Evolutionary conservation across 805 yeast genomes (phyloP).

Genomic region (Yamadazyma ubonensis): DNA sequence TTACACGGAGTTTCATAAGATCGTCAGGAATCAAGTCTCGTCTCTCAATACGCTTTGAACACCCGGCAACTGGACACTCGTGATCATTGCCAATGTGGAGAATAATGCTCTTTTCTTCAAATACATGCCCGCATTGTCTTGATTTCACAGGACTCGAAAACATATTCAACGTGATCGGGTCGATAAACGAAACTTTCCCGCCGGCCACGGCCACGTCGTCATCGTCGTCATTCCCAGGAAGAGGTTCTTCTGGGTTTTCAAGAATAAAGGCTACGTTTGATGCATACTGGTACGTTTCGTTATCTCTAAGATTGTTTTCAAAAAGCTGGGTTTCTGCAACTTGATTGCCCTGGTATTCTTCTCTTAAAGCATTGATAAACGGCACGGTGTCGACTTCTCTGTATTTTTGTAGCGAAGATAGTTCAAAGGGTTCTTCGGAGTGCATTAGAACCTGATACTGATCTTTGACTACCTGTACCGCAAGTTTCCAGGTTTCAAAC

Average conservation of each 20-base stretch:
- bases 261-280: slow-evolving; percentile 49
- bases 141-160: slow-evolving; percentile 59
- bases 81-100: slow-evolving; percentile 23
- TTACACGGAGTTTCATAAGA: slow-evolving; percentile 56
- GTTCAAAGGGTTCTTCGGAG: slow-evolving; percentile 8
- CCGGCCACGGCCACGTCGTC: slow-evolving; percentile 69
- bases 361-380: too few species aligned
- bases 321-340: too few species aligned
- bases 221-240: slow-evolving; percentile 49
- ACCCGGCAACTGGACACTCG: slow-evolving; percentile 61
- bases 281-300: slow-evolving; percentile 24
- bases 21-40: slow-evolving; percentile 46
- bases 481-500: slow-evolving; percentile 4
- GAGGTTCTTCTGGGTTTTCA: slow-evolving; percentile 58
- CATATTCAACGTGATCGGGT: slow-evolving; percentile 60
- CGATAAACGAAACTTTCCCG: slow-evolving; percentile 64
- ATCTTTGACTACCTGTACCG: neutral
- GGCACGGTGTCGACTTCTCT: neutral
- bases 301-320: neutral
- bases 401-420: slow-evolving; percentile 7
- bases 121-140: slow-evolving; percentile 58
- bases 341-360: too few species aligned
- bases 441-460: slow-evolving; percentile 7
- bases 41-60: slow-evolving; percentile 36
- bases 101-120: slow-evolving; percentile 48